Evolutionary conservation across 106 monocot species (phyloP).

Genomic region (Dendrobium chrysotoxum): DNA sequence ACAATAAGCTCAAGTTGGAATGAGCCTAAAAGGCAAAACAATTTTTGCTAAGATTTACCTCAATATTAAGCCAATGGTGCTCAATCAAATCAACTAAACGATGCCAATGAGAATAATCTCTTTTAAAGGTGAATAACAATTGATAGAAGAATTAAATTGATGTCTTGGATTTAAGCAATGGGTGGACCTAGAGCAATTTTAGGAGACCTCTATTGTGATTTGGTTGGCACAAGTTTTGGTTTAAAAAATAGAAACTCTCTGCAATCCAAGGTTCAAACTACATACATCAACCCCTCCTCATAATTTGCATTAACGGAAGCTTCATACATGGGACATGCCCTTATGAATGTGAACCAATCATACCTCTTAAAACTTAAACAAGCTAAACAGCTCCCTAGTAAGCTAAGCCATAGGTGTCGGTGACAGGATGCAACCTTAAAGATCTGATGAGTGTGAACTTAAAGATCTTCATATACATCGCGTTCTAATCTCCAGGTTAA

Average conservation of each 20-base stretch:
- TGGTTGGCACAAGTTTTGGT: neutral
- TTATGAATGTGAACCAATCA: neutral
- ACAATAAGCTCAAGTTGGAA: neutral
- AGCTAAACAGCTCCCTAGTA: neutral
- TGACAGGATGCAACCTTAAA: neutral
- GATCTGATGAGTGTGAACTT: neutral
- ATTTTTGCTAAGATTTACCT: neutral
- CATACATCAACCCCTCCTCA: neutral
- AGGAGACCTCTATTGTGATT: neutral
- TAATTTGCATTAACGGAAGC: neutral
- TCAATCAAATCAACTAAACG: neutral
- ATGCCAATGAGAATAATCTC: neutral
- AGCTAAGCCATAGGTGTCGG: neutral
- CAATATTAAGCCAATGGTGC: neutral
- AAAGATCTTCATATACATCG: neutral
- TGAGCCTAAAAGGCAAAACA: neutral
- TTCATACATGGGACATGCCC: neutral
- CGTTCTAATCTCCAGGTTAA: neutral
- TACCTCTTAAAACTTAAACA: neutral
- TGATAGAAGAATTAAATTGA: neutral
- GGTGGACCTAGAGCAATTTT: neutral
- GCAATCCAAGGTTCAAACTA: neutral
- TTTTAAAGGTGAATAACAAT: neutral
- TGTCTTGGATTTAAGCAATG: neutral
- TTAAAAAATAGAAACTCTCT: neutral